Evolutionary conservation across 164 flowering plant species (phyloP), one percentile per base, ranked within the genome.

Genomic region (Aristolochia californica): DNA sequence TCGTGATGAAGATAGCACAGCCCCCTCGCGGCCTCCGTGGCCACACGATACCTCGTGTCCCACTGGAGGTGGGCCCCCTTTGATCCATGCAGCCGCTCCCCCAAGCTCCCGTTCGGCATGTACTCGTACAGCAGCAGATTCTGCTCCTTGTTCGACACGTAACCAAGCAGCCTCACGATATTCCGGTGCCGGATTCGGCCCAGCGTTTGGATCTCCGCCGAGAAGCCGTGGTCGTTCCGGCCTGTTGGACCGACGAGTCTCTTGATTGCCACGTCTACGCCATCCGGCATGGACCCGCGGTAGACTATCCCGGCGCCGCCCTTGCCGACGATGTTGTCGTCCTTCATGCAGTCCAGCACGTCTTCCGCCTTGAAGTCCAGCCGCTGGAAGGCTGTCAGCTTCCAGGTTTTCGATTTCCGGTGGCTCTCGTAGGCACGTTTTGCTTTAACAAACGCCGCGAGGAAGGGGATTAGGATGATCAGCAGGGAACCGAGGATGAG

Each of bases 231-330:
- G 54, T 93, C 95, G 53, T 60, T 75, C 14, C 77, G 49, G 15
- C 80, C 76, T 21, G 60, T 69, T 4, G 77, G 70, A 2, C 82
- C 85, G 0, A 72, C 58, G 2, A 87, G 69, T 26, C 74, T 65
- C 61, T 93, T 93, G 62, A 93, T 88, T 4, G 98, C 98, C 7
- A 93, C 78, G 23, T 87, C 87, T 0, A 45, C 43, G 0, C 88
- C 91, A 55, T 73, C 68, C 0, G 85, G 79, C 94, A 93, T 82
- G 52, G 83, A 66, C 2, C 99, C 99, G 5, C 88, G 81, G 76
- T 89, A 93, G 14, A 93, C 99, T 24, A 78, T 76, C 55, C 99
- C 99, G 0, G 94, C 84, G 12, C 99, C 99, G 0, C 99, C 97
- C 76, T 84, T 85, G 0, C 99, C 97, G 2, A 93, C 85, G 11